Evolutionary conservation across 495 filamentous ascomycete species (phyloP).

Genomic region (Niebla homalea): DNA sequence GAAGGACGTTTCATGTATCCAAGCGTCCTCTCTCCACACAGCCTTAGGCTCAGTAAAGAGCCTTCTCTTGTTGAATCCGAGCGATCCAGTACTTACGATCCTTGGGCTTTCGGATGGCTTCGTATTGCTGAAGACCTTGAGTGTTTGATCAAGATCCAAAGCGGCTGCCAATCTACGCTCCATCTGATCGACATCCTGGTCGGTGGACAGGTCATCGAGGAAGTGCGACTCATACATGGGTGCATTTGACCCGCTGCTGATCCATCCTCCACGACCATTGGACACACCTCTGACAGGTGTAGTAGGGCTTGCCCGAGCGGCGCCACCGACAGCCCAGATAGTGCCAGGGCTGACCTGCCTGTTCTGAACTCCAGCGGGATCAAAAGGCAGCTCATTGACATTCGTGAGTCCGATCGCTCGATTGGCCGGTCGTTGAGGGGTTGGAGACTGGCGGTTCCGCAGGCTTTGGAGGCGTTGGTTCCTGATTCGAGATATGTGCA

Average conservation of each 20-base stretch:
- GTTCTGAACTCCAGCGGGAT: conserved; percentile 5
- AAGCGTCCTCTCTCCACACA: conserved; percentile 46
- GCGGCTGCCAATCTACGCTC: conserved; percentile 70
- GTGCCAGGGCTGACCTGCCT: conserved; percentile 48
- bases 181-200: conserved; percentile 52
- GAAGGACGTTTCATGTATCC: conserved; percentile 36
- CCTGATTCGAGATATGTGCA: conserved; percentile 2
- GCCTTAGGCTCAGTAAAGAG: conserved; percentile 11
- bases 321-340: conserved; percentile 73
- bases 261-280: conserved; percentile 47
- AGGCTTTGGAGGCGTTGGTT: neutral
- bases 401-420: conserved; percentile 8
- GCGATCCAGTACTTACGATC: conserved; percentile 5
- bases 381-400: conserved; percentile 5
- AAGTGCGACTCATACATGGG: conserved; percentile 62
- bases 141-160: conserved; percentile 61
- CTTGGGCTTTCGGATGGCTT: conserved; percentile 5
- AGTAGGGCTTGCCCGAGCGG: conserved; percentile 36
- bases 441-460: neutral
- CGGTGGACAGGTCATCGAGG: conserved; percentile 35
- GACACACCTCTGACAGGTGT: conserved; percentile 33
- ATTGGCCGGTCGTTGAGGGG: neutral
- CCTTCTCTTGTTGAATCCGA: conserved; percentile 6
- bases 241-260: conserved; percentile 61
- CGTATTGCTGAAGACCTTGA: conserved; percentile 40